Conservation (phyloP, 1,139 yeast species). For the Meyerozyma sp. region DNA sequence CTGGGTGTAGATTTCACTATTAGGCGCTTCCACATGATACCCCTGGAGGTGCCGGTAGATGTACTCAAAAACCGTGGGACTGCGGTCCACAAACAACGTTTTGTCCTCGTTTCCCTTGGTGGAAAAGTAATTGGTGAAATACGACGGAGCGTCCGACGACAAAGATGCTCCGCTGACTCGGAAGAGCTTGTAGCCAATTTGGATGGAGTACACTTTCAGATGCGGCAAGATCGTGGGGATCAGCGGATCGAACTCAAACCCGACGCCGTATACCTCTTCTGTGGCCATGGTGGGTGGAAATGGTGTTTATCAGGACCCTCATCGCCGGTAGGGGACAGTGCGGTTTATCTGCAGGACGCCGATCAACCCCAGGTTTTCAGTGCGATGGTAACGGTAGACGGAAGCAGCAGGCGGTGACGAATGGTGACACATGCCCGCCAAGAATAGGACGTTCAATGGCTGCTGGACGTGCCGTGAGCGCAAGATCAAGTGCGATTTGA, state of each 20-base stretch:
- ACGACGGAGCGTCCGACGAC: constrained; percentile 72
- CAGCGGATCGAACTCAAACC: constrained; percentile 34
- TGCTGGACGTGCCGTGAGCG: constrained; percentile 51
- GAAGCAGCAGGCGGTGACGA: too few relatives aligned
- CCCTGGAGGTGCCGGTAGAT: constrained; percentile 76
- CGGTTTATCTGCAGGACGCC: background rate
- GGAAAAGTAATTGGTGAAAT: constrained; percentile 48
- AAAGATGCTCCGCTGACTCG: constrained; percentile 75
- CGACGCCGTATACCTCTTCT: constrained; percentile 2
- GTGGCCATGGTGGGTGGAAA: background rate
- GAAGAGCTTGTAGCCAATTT: constrained; percentile 62
- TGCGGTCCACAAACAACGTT: constrained; percentile 67
- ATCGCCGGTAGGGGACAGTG: background rate
- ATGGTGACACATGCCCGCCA: constrained; percentile 16
- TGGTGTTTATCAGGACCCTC: too few relatives aligned
- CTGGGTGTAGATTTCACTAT: constrained; percentile 57
- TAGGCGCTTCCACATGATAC: constrained; percentile 53
- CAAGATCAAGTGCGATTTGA: constrained; percentile 47
- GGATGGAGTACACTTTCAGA: constrained; percentile 64
- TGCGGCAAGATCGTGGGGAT: constrained; percentile 61
- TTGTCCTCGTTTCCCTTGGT: constrained; percentile 33
- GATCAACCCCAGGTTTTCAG: background rate
- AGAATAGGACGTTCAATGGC: constrained; percentile 41
- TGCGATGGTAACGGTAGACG: too few relatives aligned
- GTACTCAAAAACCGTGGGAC: constrained; percentile 62